Evolutionary conservation across 768 basidiomycete species (phyloP).

Genomic region (Psilocybe cyanescens): DNA sequence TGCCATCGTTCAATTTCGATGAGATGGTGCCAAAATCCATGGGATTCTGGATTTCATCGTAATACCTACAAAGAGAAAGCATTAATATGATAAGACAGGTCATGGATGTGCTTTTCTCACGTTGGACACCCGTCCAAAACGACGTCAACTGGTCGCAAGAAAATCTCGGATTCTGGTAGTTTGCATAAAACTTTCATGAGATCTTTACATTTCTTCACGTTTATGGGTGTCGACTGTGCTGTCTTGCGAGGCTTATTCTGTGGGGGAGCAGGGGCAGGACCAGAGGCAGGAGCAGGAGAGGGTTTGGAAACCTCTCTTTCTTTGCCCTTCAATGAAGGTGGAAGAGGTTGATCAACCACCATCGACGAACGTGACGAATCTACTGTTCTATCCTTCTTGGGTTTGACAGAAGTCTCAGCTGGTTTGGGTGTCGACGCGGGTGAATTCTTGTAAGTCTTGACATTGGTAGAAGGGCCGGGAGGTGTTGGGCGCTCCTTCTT

Average conservation of each 20-base stretch:
- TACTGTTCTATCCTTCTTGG: constrained; percentile 49
- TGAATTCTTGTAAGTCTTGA: constrained; percentile 13
- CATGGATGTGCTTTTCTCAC: constrained; percentile 48
- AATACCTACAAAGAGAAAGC: constrained; percentile 59
- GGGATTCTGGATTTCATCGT: constrained; percentile 87
- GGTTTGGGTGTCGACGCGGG: constrained; percentile 25
- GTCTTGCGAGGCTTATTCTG: constrained; percentile 40
- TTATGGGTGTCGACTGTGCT: constrained; percentile 54
- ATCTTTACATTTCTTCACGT: constrained; percentile 84
- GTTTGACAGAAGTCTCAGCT: constrained; percentile 29
- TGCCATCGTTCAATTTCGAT: constrained; percentile 63
- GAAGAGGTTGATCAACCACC: constrained; percentile 33
- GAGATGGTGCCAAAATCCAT: constrained; percentile 93
- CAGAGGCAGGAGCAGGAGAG: constrained; percentile 10
- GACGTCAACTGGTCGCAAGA: constrained; percentile 85
- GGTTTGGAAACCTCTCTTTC: constrained; percentile 56
- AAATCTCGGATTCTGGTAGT: constrained; percentile 72
- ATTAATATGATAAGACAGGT: constrained; percentile 9
- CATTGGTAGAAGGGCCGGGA: constrained; percentile 35
- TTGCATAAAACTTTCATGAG: constrained; percentile 62
- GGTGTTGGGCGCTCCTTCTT: constrained; percentile 59
- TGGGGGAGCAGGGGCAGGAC: constrained; percentile 10
- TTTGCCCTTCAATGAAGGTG: constrained; percentile 69
- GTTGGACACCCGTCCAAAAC: constrained; percentile 86
- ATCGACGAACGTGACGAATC: constrained; percentile 24